Evolutionary conservation across 768 basidiomycete species (phyloP).

Genomic region (Cyathus striatus): DNA sequence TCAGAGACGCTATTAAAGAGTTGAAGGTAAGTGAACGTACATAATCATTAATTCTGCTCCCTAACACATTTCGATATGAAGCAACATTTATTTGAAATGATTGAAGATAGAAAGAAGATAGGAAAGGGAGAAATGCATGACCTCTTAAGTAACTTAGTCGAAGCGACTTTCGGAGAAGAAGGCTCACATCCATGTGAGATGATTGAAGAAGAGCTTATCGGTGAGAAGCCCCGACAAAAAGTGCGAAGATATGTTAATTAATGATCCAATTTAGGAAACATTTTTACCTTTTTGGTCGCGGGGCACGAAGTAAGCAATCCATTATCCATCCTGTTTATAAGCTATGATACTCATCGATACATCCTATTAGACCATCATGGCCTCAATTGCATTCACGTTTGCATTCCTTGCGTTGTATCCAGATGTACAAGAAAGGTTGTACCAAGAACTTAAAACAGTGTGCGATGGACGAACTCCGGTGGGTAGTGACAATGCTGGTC

Average conservation of each 20-base stretch:
- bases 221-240: too few species aligned
- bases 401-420: slow-evolving; percentile 34
- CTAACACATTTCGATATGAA: too few species aligned
- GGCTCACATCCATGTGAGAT: too few species aligned
- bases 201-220: too few species aligned
- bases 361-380: too few species aligned
- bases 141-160: slow-evolving; percentile 7
- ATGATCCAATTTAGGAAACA: slow-evolving; percentile 27
- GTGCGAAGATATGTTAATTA: too few species aligned
- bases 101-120: slow-evolving; percentile 22
- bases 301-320: slow-evolving; percentile 55
- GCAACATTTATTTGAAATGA: slow-evolving; percentile 40
- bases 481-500: too few species aligned
- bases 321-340: too few species aligned
- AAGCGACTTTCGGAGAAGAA: too few species aligned
- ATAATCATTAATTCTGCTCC: too few species aligned
- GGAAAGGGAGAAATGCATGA: slow-evolving; percentile 8
- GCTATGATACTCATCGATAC: too few species aligned
- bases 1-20: slow-evolving; percentile 36
- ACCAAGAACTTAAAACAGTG: slow-evolving; percentile 25
- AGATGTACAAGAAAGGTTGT: slow-evolving; percentile 30
- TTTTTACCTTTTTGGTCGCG: slow-evolving; percentile 54
- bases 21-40: slow-evolving; percentile 33
- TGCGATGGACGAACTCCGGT: slow-evolving; percentile 25
- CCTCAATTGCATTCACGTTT: too few species aligned